A percentile compares a stretch with the other conserved stretches of the same genome.
Evolutionary conservation across 1,284 basidiomycete species (phyloP).

Genomic region (Ustilago vetiveriae): DNA sequence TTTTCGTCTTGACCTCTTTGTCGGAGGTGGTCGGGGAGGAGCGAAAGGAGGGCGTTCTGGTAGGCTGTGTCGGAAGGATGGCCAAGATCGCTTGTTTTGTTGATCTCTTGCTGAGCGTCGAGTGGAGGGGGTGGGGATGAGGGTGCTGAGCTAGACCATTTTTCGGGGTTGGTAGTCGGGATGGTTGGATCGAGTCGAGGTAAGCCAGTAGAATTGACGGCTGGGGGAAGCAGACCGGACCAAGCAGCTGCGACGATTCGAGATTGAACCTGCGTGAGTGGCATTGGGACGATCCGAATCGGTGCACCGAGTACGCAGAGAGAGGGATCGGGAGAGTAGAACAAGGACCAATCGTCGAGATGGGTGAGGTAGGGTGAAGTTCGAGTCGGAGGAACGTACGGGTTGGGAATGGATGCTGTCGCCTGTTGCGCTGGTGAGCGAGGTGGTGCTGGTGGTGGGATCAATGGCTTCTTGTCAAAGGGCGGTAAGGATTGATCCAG

Average conservation of each 20-base stretch:
- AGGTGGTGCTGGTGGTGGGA: conserved; percentile 7
- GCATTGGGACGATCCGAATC: conserved; percentile 62
- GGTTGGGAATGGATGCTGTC: neutral
- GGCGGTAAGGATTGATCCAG: conserved; percentile 34
- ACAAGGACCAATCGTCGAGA: conserved; percentile 63
- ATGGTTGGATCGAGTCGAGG: conserved; percentile 38
- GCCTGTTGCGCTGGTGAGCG: neutral
- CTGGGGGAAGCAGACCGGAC: conserved; percentile 5
- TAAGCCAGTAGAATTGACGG: conserved; percentile 3
- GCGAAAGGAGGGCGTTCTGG: conserved; percentile 40
- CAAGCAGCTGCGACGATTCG: conserved; percentile 43
- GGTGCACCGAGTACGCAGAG: conserved; percentile 59
- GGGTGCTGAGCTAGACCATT: conserved; percentile 31
- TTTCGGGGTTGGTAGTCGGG: conserved; percentile 26
- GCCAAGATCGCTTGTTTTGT: conserved; percentile 27
- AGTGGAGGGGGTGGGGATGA: neutral
- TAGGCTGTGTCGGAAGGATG: conserved; percentile 50
- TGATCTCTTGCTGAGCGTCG: neutral
- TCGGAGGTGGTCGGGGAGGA: conserved; percentile 13
- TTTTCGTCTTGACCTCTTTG: conserved; percentile 4
- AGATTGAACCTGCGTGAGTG: conserved; percentile 55
- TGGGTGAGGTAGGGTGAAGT: conserved; percentile 38
- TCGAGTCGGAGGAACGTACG: conserved; percentile 16
- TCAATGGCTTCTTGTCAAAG: conserved; percentile 32
- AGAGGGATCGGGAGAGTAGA: conserved; percentile 49